A percentile compares a stretch with the other conserved stretches of the same genome.
Conservation (phyloP, 306 rosid genomes). For the Vicia sativa region DNA sequence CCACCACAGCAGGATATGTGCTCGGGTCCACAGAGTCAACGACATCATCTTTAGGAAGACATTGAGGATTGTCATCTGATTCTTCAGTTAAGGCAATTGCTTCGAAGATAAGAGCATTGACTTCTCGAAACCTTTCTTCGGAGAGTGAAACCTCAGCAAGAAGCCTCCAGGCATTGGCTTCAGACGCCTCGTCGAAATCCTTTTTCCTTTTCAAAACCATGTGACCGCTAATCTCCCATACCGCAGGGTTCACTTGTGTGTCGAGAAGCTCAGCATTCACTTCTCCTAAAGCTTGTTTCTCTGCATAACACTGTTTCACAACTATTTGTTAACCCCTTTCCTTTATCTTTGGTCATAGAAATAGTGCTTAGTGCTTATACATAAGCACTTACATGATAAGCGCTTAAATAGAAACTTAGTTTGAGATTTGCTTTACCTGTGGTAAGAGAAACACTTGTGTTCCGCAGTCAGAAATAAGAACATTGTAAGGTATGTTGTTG, state of each 20-base stretch:
- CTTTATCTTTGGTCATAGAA: too few species aligned
- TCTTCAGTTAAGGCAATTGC: conserved; percentile 53
- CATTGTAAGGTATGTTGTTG: conserved; percentile 83
- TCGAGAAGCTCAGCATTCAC: conserved; percentile 86
- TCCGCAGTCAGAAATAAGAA: conserved; percentile 83
- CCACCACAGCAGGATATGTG: conserved; percentile 43
- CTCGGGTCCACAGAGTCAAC: conserved; percentile 33
- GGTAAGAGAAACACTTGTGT: conserved; percentile 78
- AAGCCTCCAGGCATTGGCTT: conserved; percentile 90
- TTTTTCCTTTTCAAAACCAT: conserved; percentile 92
- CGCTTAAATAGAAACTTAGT: neutral
- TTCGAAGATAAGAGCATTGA: conserved; percentile 69
- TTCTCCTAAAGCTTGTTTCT: conserved; percentile 97
- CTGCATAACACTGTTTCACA: conserved; percentile 84
- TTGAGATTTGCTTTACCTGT: conserved; percentile 59
- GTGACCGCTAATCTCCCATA: conserved; percentile 97
- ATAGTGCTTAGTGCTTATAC: too few species aligned
- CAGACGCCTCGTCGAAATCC: conserved; percentile 91
- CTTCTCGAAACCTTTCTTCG: conserved; percentile 85
- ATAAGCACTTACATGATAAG: neutral
- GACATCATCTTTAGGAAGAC: conserved; percentile 43
- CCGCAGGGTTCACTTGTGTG: conserved; percentile 99
- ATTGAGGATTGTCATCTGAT: conserved; percentile 20
- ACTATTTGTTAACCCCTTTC: neutral
- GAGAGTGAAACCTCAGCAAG: conserved; percentile 95